These are phyloP conservation scores for Pseudozyma flocculosa DNA, from an alignment of 1,284 basidiomycete species.

Conservation along the genomic window DNA sequence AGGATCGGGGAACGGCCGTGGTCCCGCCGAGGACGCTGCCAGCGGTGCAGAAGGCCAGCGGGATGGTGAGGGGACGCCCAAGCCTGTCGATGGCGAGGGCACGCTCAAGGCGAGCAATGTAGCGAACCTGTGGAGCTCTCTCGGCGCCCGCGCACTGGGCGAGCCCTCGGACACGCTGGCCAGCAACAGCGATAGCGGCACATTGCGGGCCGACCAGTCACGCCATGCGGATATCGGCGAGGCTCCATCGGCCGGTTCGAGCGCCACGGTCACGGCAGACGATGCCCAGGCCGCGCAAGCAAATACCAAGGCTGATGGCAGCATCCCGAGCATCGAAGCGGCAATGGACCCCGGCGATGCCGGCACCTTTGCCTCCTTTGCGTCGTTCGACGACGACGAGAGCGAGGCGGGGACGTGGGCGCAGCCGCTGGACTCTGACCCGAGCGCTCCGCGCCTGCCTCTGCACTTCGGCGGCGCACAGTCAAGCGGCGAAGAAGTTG, in stretches of 20 bases:
- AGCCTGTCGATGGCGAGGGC: conserved; percentile 35
- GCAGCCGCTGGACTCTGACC: conserved; percentile 45
- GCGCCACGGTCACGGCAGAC: too few relatives aligned
- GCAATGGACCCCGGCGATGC: conserved; percentile 28
- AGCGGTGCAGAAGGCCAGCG: too few relatives aligned
- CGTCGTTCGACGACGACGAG: conserved; percentile 46
- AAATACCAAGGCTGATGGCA: too few relatives aligned
- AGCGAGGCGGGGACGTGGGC: conserved; percentile 50
- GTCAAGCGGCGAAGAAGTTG: too few relatives aligned
- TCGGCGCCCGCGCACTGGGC: conserved; percentile 15
- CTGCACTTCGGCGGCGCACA: background rate
- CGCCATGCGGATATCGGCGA: background rate
- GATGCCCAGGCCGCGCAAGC: too few relatives aligned
- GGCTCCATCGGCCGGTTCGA: background rate
- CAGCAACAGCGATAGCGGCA: conserved; percentile 33
- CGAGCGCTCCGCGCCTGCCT: conserved; percentile 21
- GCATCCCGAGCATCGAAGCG: too few relatives aligned
- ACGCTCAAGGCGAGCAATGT: conserved; percentile 41
- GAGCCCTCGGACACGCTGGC: conserved; percentile 16
- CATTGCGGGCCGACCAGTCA: conserved; percentile 17
- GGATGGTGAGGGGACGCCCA: conserved; percentile 2
- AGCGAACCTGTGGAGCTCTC: conserved; percentile 25
- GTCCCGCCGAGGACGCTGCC: too few relatives aligned
- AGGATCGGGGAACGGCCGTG: too few relatives aligned
- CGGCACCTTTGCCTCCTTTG: conserved; percentile 37